These are phyloP conservation scores for Actinomortierella ambigua DNA, from an alignment of 371 early-diverging fungal species.

Conservation along the genomic window DNA sequence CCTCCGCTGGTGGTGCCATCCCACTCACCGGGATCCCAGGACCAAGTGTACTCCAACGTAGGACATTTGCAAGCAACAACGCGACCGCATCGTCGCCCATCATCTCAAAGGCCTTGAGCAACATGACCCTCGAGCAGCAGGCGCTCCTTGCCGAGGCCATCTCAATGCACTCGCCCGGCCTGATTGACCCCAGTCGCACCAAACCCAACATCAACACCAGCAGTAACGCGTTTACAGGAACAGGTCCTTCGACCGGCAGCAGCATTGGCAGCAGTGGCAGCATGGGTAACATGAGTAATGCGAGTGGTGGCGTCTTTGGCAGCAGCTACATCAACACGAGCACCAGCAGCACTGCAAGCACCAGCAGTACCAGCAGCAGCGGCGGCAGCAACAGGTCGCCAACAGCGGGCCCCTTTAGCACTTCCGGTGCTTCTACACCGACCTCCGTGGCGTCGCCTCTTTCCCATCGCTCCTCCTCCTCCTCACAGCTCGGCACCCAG, in stretches of 20 bases:
- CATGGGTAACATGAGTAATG: background rate
- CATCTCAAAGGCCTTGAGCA: slow-evolving; percentile 36
- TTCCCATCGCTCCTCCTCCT: too few relatives aligned
- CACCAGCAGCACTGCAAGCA: too few relatives aligned
- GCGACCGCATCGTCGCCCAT: too few relatives aligned
- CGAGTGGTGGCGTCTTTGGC: too few relatives aligned
- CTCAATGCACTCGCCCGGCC: slow-evolving; percentile 39
- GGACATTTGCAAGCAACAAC: slow-evolving; percentile 17
- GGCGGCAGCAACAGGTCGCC: too few relatives aligned
- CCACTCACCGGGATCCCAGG: slow-evolving; percentile 30
- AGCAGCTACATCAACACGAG: too few relatives aligned
- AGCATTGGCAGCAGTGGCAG: background rate
- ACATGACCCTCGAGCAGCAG: slow-evolving; percentile 45
- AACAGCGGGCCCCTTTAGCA: too few relatives aligned
- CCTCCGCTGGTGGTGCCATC: slow-evolving; percentile 24
- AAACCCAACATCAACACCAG: background rate
- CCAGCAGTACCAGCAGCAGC: too few relatives aligned
- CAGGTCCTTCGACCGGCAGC: background rate
- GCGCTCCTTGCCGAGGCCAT: slow-evolving; percentile 44
- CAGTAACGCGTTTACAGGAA: slow-evolving; percentile 6
- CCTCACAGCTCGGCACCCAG: too few relatives aligned
- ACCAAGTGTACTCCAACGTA: slow-evolving; percentile 38
- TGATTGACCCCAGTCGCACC: slow-evolving; percentile 27
- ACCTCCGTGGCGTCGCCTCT: too few relatives aligned
- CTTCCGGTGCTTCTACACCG: too few relatives aligned